Evolutionary conservation across 129 eudicot species (phyloP), one percentile per base, ranked within the genome.

Genomic region (Pittosporum tobira): DNA sequence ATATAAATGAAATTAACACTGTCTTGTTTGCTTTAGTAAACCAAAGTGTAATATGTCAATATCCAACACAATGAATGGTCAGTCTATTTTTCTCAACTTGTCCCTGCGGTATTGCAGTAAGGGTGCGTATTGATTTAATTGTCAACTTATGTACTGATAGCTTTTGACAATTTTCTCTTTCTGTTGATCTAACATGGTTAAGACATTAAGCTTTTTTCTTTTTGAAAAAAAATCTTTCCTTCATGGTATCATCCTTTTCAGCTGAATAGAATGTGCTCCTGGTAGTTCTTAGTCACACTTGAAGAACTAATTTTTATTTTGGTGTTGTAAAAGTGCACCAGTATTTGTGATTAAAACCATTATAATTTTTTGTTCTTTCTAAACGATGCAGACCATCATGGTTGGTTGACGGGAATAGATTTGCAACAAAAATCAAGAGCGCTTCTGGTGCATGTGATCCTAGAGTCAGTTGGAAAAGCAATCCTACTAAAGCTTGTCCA

Each of bases 401-500:
- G 99, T 48, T 93, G 71, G 96, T 93, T 54, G 96, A 93, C 68
- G 64, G 85, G 44, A 84, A 74, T 59, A 70, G 99, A 79, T 37
- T 93, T 68, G 99, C 99, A 15, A 67, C 94, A 20, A 93, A 93
- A 68, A 84, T 93, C 49, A 81, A 71, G 66, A 87, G 88, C 70
- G 96, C 99, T 2, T 79, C 96, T 2, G 77, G 82, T 30, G 36
- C 87, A 65, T 59, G 54, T 68, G 79, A 79, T 62, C 83, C 81
- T 10, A 31, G 64, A 54, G 74, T 73, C 65, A 42, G 69, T 40
- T 93, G 94, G 94, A 72, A 83, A 73, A 93, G 96, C 74, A 87
- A 93, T 73, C 96, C 96, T 15, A 63, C 84, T 2, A 84, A 80
- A 79, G 68, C 83, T 29, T 93, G 99, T 78, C 96, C 96, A 13